Evolutionary conservation across 1,284 basidiomycete species (phyloP).

Genomic region (Ganoderma boninense): DNA sequence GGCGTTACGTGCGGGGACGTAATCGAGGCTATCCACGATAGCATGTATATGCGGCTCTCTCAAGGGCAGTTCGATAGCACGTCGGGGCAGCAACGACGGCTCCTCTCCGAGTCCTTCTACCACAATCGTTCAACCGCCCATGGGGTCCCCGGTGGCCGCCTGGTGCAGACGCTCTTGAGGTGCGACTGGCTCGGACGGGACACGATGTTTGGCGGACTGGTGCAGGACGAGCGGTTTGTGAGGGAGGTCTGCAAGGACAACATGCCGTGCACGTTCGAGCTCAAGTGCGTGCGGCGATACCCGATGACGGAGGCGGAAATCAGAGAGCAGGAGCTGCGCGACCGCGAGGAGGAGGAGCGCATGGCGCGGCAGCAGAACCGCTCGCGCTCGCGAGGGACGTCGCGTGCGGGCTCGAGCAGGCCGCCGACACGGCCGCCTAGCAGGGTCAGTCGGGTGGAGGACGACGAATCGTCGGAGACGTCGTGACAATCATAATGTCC

Average conservation of each 20-base stretch:
- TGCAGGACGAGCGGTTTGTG: slow-evolving; percentile 53
- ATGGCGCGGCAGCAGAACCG: slow-evolving; percentile 9
- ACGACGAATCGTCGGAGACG: slow-evolving; percentile 18
- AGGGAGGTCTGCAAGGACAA: slow-evolving; percentile 52
- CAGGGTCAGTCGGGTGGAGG: slow-evolving; percentile 23
- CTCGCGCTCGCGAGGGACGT: slow-evolving; percentile 33
- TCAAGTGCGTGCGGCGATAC: slow-evolving; percentile 59
- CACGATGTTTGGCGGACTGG: slow-evolving; percentile 69
- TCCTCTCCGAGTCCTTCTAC: slow-evolving; percentile 60
- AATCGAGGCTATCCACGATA: slow-evolving; percentile 61
- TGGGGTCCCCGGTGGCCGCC: slow-evolving; percentile 71
- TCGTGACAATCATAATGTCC: neutral
- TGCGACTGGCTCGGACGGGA: slow-evolving; percentile 68
- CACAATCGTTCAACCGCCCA: slow-evolving; percentile 68
- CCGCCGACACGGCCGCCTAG: slow-evolving; percentile 27
- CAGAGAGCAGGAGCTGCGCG: slow-evolving; percentile 46
- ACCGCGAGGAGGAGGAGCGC: slow-evolving; percentile 34
- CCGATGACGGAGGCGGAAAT: slow-evolving; percentile 60
- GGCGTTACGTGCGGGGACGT: slow-evolving; percentile 81
- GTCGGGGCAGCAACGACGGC: slow-evolving; percentile 43
- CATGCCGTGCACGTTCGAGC: slow-evolving; percentile 66
- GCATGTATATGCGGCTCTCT: slow-evolving; percentile 58
- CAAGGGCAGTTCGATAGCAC: slow-evolving; percentile 60
- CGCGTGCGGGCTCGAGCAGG: slow-evolving; percentile 29
- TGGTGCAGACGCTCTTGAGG: slow-evolving; percentile 66